These are phyloP conservation scores for Colletotrichum higginsianum DNA, from an alignment of 2,329 filamentous ascomycete species.

Conservation along the genomic window DNA sequence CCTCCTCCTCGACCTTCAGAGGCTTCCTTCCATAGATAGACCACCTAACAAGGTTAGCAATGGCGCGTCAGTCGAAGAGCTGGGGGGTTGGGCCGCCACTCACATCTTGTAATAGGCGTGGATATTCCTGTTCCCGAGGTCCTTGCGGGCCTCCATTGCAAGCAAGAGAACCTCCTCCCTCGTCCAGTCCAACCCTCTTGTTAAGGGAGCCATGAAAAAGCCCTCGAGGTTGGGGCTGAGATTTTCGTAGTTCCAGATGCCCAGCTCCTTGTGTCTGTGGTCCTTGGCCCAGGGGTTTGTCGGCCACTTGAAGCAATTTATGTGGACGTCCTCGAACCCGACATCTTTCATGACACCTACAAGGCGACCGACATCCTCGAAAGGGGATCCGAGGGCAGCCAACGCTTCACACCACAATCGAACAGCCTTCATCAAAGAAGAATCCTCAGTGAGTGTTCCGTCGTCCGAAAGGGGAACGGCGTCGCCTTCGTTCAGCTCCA, in stretches of 20 bases:
- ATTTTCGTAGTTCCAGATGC: slow-evolving; percentile 44
- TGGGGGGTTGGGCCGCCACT: too few species aligned
- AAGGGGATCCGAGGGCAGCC: neutral
- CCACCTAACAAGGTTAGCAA: neutral
- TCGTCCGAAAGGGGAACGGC: slow-evolving; percentile 48
- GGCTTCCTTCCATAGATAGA: slow-evolving; percentile 46
- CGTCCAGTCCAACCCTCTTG: slow-evolving; percentile 53
- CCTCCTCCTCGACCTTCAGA: neutral
- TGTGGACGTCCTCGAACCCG: slow-evolving; percentile 51
- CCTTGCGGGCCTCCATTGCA: slow-evolving; percentile 50
- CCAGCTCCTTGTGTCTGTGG: slow-evolving; percentile 49
- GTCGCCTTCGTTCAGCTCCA: slow-evolving; percentile 60
- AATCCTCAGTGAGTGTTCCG: neutral
- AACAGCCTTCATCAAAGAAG: neutral
- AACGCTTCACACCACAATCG: neutral
- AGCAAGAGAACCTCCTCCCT: slow-evolving; percentile 52
- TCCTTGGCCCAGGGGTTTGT: slow-evolving; percentile 51
- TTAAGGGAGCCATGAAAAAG: slow-evolving; percentile 56
- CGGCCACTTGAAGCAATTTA: slow-evolving; percentile 50
- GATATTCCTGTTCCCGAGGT: slow-evolving; percentile 51
- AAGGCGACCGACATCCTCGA: neutral
- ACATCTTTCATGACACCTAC: slow-evolving; percentile 32
- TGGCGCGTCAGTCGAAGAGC: too few species aligned
- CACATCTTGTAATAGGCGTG: too few species aligned
- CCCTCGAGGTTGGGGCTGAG: slow-evolving; percentile 47